A percentile compares a stretch with the other conserved stretches of the same genome.
phyloP scores from a whole-genome alignment of 805 yeast genomes.

The Ogataea paraovalis region DNA sequence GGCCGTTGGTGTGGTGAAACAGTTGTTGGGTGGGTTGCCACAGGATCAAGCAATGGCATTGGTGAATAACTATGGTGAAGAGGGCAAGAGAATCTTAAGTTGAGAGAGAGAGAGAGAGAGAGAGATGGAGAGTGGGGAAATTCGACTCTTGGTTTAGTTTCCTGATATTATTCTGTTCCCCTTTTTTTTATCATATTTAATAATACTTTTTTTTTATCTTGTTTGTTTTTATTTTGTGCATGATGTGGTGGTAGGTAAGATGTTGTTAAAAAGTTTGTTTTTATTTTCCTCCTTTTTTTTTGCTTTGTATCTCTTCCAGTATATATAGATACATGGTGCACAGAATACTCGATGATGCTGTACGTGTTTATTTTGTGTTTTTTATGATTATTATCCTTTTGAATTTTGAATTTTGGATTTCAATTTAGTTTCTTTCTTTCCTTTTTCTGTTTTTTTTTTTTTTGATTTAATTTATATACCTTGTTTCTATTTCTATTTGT shows the following conservation, averaged over 20 bases:
- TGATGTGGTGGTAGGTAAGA: background rate
- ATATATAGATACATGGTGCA: background rate
- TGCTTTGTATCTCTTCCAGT: background rate
- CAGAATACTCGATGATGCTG: background rate
- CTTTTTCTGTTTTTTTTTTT: too few species aligned
- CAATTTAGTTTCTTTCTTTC: too few species aligned
- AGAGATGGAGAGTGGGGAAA: too few species aligned
- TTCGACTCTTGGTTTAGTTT: too few species aligned
- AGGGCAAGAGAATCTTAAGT: conserved; percentile 40
- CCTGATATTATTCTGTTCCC: background rate
- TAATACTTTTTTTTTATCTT: background rate
- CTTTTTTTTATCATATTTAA: background rate
- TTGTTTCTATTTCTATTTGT: too few species aligned
- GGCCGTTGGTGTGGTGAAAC: conserved; percentile 59
- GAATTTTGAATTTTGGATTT: too few species aligned
- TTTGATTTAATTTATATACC: too few species aligned
- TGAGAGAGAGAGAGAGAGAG: too few species aligned
- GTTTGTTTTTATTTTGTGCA: background rate
- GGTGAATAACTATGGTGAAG: conserved; percentile 58
- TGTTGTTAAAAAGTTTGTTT: background rate
- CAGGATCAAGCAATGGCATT: conserved; percentile 64
- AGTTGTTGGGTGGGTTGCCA: conserved; percentile 59
- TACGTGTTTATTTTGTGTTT: background rate
- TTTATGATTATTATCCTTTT: background rate
- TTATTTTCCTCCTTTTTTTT: too few species aligned